Evolutionary conservation across 352 stramenopile genomes (phyloP), one percentile per base, ranked within the genome.

Genomic region (Pythium rhizo-oryzae): DNA sequence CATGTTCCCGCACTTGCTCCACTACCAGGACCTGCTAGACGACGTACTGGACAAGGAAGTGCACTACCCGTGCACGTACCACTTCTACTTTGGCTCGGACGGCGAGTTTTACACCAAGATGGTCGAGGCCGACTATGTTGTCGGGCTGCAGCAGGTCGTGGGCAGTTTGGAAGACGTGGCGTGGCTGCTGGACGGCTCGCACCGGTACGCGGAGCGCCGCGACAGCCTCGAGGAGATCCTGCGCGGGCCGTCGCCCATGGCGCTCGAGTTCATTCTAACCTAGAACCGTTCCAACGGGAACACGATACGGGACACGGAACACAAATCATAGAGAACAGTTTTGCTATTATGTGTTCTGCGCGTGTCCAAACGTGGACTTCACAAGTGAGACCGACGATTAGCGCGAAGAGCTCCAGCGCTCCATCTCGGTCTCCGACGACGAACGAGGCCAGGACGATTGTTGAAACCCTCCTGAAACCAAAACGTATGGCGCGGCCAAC

Each of bases 11-110:
- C 69, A 85, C 33, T 59, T 71, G 4, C 23, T 70, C 5, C 47
- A 54, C 57, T 43, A 87, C 28, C 72, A 80, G 49, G 47, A 75
- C 8, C 72, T 89, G 28, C 69, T 88, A 46, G 73, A 80, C 23
- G 72, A 71, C 33, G 71, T 91, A 2, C 60, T 91, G 24, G 79
- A 78, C n/a, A 67, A 70, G 35, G 61, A 85, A 41, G 49, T 89
- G 18, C 68, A 77, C 13, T 67, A 85, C 30, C 72, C 62, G 39
- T 89, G 76, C 65, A 72, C 52, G 37, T 76, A 77, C 35, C 50
- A 71, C n/a, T 82, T 85, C 47, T 76, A 78, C 63, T 86, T 89
- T 23, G 76, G 72, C 25, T 60, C 35, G 8, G 49, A 60, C 52
- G 65, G 65, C 13, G 43, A n/a, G 25, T 37, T 71, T 39, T 43